Evolutionary conservation across 129 eudicot genomes (phyloP), one percentile per base, ranked within the genome.

Genomic region (Tagetes erecta): DNA sequence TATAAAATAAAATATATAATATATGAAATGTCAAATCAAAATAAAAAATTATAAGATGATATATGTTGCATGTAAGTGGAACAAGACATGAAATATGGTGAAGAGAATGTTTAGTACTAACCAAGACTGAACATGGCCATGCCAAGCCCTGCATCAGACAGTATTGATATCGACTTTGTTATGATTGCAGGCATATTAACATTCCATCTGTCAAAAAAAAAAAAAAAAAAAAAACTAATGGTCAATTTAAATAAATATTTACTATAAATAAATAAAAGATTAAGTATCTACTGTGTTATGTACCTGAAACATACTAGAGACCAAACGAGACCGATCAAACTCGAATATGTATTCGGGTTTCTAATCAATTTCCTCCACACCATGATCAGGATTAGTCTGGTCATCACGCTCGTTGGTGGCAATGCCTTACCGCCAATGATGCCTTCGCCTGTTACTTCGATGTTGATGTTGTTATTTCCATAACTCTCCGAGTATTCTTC

Each of bases 321-420:
- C 98, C 98, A 93, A 3, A 64, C 71, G 12, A 93, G 89, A 7
- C 96, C 98, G 69, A 93, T 84, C 41, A 93, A 83, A 77, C 98
- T 93, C 10, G 97, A 93, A 75, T 93, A 93, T 37, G 92, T 90
- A 80, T 93, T 93, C 45, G 98, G 98, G 79, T 93, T 93, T 36
- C 96, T 85, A 4, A 93, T 90, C 56, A 93, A 78, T 78, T 93
- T 93, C 75, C 96, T 85, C 98, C 98, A 87, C 42, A 93, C 98
- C 98, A 93, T 90, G 50, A 90, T 90, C 73, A 93, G 49, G 30
- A 93, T 93, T n/a, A 92, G 95, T 86, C 96, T 87, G 38, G 98
- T 92, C 96, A 89, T 92, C 0, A 92, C 98, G 73, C 98, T 90
- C 27, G 98, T 84, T 34, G 98, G 96, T 12, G 96, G 95, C 98